Conservation (phyloP, 345 rosid genomes). For the Eucalyptus dawsonii region DNA sequence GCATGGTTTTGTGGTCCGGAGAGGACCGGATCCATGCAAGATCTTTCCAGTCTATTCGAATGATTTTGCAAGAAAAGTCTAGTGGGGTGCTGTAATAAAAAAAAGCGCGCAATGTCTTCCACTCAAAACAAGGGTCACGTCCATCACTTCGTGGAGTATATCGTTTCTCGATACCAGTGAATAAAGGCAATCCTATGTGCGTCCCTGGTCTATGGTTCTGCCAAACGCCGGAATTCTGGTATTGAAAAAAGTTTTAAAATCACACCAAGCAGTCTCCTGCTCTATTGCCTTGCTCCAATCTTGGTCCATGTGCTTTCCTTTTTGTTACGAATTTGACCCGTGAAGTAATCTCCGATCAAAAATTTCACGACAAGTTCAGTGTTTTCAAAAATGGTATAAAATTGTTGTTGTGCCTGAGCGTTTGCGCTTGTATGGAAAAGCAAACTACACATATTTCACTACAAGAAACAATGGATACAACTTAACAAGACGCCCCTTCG, state of each 20-base stretch:
- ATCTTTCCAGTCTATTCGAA: not conserved
- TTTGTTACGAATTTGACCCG: rapidly evolving
- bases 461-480: not conserved
- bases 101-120: not conserved
- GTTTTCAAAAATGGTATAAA: not conserved
- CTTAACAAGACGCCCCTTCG: not conserved
- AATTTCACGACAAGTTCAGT: not conserved
- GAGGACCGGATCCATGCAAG: not conserved
- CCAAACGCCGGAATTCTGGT: not conserved
- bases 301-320: not conserved
- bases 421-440: not conserved
- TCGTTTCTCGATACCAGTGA: not conserved
- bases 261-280: not conserved
- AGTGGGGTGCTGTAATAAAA: not conserved
- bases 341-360: not conserved
- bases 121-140: not conserved
- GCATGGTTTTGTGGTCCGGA: not conserved
- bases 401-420: not conserved
- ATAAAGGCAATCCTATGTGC: not conserved
- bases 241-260: not conserved
- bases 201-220: not conserved
- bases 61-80: not conserved
- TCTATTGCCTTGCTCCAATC: rapidly evolving
- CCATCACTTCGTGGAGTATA: not conserved
- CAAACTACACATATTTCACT: not conserved